These are phyloP conservation scores for Epicoccum sorghinum DNA, from an alignment of 2,329 filamentous ascomycete species.

Conservation along the genomic window DNA sequence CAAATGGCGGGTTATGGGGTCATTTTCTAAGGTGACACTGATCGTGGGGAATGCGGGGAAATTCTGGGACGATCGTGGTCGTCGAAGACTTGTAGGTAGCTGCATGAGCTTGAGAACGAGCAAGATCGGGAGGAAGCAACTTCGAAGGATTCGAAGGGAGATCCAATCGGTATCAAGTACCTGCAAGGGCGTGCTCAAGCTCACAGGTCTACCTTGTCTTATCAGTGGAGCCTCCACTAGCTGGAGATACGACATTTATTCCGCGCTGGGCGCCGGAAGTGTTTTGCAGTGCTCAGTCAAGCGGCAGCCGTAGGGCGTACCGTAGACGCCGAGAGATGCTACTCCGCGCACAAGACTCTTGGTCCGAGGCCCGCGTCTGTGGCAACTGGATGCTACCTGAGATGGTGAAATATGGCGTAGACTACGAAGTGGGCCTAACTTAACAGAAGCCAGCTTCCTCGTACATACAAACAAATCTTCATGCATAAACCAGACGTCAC, in stretches of 20 bases:
- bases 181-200: conserved; percentile 5
- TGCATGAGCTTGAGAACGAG: background rate
- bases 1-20: conserved; percentile 5
- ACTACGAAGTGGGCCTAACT: too few species aligned
- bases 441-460: too few species aligned
- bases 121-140: background rate
- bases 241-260: conserved; percentile 1
- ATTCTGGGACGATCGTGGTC: background rate
- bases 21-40: background rate
- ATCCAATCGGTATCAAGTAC: conserved; percentile 4
- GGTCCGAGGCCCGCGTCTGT: background rate
- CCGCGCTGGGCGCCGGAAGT: conserved; percentile 1
- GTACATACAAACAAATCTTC: too few species aligned
- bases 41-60: conserved; percentile 15
- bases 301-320: background rate
- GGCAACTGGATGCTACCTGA: background rate
- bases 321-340: background rate
- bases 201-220: conserved; percentile 9
- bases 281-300: background rate
- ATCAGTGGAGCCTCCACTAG: conserved; percentile 3
- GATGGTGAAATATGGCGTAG: too few species aligned
- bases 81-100: background rate
- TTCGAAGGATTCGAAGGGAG: background rate
- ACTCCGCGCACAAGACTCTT: conserved; percentile 10
- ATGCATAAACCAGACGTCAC: conserved; percentile 1